These are phyloP conservation scores for Apiospora aurea DNA, from an alignment of 2,329 filamentous ascomycete species.

Conservation along the genomic window DNA sequence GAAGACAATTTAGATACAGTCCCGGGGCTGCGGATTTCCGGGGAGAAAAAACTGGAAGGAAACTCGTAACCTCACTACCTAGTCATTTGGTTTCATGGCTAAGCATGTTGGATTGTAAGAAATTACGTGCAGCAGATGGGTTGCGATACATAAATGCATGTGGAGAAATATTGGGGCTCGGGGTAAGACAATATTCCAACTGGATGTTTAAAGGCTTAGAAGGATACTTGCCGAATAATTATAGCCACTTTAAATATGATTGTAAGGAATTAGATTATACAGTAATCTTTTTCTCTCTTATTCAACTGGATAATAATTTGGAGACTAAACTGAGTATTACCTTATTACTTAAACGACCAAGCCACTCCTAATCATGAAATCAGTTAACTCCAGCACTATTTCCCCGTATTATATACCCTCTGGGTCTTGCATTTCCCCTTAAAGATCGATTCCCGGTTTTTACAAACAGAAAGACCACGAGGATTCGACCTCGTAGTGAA, in stretches of 20 bases:
- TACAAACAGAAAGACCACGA: conserved; percentile 23
- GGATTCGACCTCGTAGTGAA: conserved; percentile 23
- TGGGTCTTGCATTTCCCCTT: neutral
- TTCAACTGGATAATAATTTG: neutral
- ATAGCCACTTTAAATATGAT: neutral
- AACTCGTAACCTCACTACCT: neutral
- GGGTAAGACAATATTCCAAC: no score
- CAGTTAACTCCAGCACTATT: neutral
- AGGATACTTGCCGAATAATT: neutral
- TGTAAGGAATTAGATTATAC: neutral
- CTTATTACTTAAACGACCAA: neutral
- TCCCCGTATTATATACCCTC: no score
- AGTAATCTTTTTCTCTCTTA: neutral
- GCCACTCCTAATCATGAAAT: neutral
- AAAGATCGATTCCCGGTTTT: neutral
- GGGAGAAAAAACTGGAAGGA: neutral
- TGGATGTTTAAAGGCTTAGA: no score
- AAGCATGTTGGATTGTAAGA: neutral
- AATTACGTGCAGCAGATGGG: neutral
- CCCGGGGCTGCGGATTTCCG: neutral
- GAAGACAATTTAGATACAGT: neutral
- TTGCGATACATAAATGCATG: neutral
- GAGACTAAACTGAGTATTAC: neutral
- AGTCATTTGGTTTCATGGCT: neutral
- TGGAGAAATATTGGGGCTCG: neutral